phyloP scores from a whole-genome alignment of 2,329 filamentous ascomycete species.

The Alternaria sp. region DNA sequence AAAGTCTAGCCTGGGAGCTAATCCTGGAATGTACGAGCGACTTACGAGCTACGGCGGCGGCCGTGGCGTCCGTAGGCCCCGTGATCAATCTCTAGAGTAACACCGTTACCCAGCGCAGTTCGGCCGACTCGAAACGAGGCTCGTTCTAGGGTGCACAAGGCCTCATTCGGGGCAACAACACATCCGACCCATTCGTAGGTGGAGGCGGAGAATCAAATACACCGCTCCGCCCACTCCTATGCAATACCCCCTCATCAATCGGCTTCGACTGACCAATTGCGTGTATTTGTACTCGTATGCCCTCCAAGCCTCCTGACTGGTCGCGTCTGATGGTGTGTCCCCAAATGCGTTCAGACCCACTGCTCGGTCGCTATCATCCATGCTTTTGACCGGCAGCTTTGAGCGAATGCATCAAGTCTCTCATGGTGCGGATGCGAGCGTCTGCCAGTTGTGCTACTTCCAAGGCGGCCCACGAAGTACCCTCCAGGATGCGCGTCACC shows the following conservation, averaged over 20 bases:
- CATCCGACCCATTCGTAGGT: not conserved
- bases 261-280: not conserved
- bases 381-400: not conserved
- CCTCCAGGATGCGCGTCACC: not conserved
- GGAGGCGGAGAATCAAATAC: not conserved
- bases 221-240: not conserved
- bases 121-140: not conserved
- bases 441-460: not conserved
- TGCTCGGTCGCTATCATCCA: not conserved
- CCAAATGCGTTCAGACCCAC: not conserved
- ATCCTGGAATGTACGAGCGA: not conserved
- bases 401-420: not conserved
- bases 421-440: not conserved
- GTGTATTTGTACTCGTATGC: not conserved
- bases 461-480: not conserved
- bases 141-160: not conserved
- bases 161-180: not conserved
- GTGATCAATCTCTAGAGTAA: not conserved
- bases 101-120: not conserved
- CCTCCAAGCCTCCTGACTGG: not conserved
- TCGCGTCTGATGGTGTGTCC: not conserved
- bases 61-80: not conserved
- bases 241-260: not conserved
- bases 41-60: not conserved
- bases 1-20: not conserved